Evolutionary conservation across 768 basidiomycete genomes (phyloP).

Genomic region (Glaciozyma antarctica): DNA sequence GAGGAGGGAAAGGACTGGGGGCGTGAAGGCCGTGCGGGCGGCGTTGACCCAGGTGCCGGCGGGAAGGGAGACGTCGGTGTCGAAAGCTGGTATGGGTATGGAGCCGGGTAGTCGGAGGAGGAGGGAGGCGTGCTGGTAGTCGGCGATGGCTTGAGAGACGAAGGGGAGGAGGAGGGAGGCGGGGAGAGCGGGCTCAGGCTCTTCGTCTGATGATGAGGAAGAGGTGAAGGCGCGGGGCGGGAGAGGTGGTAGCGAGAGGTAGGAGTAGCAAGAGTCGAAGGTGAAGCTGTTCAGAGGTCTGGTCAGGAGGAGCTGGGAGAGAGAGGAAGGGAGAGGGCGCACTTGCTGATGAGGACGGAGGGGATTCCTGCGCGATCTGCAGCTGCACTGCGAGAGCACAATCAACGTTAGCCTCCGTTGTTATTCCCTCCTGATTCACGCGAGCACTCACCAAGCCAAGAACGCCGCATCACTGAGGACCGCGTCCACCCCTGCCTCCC

Average conservation of each 20-base stretch:
- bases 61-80: constrained; percentile 49
- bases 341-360: constrained; percentile 61
- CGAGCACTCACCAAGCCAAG: constrained; percentile 55
- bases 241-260: constrained; percentile 41
- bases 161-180: constrained; percentile 49
- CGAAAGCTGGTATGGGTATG: constrained; percentile 69
- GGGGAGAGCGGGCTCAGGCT: constrained; percentile 50
- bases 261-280: constrained; percentile 74
- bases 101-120: constrained; percentile 60
- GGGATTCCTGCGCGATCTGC: constrained; percentile 58
- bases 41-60: constrained; percentile 57
- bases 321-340: neutral
- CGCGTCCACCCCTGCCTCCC: constrained; percentile 47
- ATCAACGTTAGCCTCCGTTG: neutral
- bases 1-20: constrained; percentile 46
- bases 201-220: neutral
- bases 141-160: constrained; percentile 54
- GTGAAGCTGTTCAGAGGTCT: constrained; percentile 46
- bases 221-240: constrained; percentile 33
- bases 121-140: constrained; percentile 62
- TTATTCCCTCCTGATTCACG: neutral
- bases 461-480: constrained; percentile 71
- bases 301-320: neutral
- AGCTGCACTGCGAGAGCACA: constrained; percentile 43
- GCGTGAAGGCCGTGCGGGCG: constrained; percentile 44